Evolutionary conservation across 495 filamentous ascomycete species (phyloP), one percentile per base, ranked within the genome.

Genomic region (Mytilinidion resinicola): DNA sequence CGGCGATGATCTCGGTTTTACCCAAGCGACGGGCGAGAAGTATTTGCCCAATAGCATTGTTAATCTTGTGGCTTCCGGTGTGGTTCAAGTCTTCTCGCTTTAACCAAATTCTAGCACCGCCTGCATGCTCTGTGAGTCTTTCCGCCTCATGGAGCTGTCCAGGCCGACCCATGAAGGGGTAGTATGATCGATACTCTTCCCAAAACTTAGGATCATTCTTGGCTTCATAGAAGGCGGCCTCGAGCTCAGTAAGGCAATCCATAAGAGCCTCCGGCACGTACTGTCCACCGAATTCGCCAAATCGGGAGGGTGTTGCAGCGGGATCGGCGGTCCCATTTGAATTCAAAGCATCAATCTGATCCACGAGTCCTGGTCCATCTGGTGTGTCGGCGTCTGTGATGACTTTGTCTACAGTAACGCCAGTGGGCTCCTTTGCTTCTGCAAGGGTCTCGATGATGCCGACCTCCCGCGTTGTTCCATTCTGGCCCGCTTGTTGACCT

Each of bases 231-330:
- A 99, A 99, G n/a, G 92, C 93, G 9, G 78, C 77, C 70, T 97
- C 91, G 12, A 99, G 82, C 74, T 99, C 85, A 0, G 84, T 82
- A 61, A 99, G 77, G 68, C 93, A 97, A 73, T 96, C 91, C 91
- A 97, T 97, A 33, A 99, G 80, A 7, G 91, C 91, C 73, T 99
- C 93, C 0, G 93, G 95, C 0, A 99, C 92, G 66, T 97, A 99
- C 71, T 97, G 93, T n/a, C 93, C 93, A 64, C 93, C 93, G 62
- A 96, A 99, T 71, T 96, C 89, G 56, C 93, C 93, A 66, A 99
- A 99, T 12, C 92, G 85, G 52, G 88, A 82, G 3, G 92, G 90
- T 35, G 87, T 76, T 54, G 81, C 80, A 37, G 72, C 75, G 17
- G 66, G 71, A 43, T 83, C 76, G 36, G 77, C 76, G 12, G 67